A percentile compares a stretch with the other conserved stretches of the same genome.
These are phyloP conservation scores for Firmiana major DNA, from an alignment of 345 rosid genomes.

Conservation along the genomic window DNA sequence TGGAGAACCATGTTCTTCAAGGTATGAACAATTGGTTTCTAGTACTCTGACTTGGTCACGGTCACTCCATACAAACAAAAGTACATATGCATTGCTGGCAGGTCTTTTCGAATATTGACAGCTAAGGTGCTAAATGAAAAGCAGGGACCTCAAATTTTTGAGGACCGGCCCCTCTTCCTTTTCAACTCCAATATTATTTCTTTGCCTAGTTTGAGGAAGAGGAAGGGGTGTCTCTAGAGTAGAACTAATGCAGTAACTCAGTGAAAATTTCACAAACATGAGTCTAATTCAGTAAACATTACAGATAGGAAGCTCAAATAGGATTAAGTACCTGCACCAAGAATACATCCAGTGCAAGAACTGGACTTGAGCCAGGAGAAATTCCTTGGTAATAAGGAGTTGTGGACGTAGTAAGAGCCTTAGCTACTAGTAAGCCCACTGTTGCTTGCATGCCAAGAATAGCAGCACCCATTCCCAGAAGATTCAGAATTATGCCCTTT, in stretches of 20 bases:
- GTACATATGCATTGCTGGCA: too few species aligned
- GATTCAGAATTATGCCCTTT: slow-evolving; percentile 69
- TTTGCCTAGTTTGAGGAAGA: background rate
- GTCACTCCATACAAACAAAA: too few species aligned
- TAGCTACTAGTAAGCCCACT: slow-evolving; percentile 78
- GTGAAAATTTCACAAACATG: background rate
- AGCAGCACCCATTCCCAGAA: slow-evolving; percentile 91
- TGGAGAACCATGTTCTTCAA: too few species aligned
- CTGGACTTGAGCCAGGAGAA: slow-evolving; percentile 72
- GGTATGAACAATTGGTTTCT: too few species aligned
- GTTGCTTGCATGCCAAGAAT: slow-evolving; percentile 96
- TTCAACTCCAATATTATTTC: background rate
- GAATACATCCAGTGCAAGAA: slow-evolving; percentile 89
- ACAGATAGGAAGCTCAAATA: background rate
- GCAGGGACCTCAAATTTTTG: too few species aligned
- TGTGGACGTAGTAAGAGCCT: slow-evolving; percentile 85
- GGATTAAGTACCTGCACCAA: slow-evolving; percentile 70
- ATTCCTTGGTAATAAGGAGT: slow-evolving; percentile 83
- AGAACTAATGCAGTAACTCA: background rate
- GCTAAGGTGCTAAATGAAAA: too few species aligned
- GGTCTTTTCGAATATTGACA: too few species aligned
- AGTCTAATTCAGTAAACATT: background rate
- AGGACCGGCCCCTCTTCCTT: too few species aligned
- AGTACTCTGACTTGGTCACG: too few species aligned
- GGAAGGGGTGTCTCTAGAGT: background rate